These are phyloP conservation scores for Pseudogymnoascus sp. DNA, from an alignment of 2,329 filamentous ascomycete species.

Conservation along the genomic window DNA sequence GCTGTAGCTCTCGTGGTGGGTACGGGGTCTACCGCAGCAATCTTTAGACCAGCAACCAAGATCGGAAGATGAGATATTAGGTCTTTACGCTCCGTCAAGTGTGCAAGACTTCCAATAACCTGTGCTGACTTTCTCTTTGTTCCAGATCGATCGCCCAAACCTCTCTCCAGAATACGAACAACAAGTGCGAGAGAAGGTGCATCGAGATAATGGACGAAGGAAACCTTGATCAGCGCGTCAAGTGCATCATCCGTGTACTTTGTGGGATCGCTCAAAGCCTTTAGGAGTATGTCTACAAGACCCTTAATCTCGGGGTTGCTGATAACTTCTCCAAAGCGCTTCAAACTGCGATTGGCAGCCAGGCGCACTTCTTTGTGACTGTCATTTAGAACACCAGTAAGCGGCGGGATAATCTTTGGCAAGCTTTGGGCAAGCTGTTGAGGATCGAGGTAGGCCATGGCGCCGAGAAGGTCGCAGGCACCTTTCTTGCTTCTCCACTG, in stretches of 20 bases:
- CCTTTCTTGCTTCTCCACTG: conserved; percentile 99
- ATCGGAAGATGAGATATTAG: conserved; percentile 86
- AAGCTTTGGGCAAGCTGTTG: conserved; percentile 87
- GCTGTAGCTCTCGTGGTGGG: conserved; percentile 93
- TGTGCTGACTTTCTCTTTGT: conserved; percentile 96
- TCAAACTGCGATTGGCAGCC: conserved; percentile 90
- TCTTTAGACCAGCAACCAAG: conserved; percentile 79
- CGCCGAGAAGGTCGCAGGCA: conserved; percentile 89
- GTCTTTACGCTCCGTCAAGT: conserved; percentile 94
- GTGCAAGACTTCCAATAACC: conserved; percentile 94
- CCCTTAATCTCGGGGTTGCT: conserved; percentile 95
- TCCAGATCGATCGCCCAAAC: conserved; percentile 79
- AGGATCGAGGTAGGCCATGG: conserved; percentile 97
- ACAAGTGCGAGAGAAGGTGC: conserved; percentile 91
- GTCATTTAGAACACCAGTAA: conserved; percentile 91
- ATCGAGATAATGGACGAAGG: conserved; percentile 97
- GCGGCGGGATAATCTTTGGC: conserved; percentile 91
- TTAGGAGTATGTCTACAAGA: conserved; percentile 83
- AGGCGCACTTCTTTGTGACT: conserved; percentile 94
- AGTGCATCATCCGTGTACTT: conserved; percentile 94
- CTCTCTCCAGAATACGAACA: conserved; percentile 89
- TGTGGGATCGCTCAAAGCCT: conserved; percentile 93
- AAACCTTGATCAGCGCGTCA: conserved; percentile 93
- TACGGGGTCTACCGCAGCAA: conserved; percentile 89
- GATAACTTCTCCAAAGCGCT: conserved; percentile 97